Evolutionary conservation across 2,329 filamentous ascomycete genomes (phyloP), one percentile per base, ranked within the genome.

Genomic region (Didymella glomerata): DNA sequence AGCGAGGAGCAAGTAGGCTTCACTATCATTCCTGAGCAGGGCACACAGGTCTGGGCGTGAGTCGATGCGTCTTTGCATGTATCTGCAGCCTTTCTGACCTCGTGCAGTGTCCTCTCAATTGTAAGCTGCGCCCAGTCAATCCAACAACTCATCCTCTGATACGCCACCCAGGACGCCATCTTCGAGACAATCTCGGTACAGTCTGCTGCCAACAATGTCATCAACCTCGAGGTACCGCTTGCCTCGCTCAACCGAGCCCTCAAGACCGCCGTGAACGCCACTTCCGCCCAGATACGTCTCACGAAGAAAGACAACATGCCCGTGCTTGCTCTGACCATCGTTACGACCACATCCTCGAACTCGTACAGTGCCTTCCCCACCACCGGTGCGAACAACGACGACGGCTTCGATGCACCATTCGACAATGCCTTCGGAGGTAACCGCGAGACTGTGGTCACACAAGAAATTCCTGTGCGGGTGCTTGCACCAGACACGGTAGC

Each of bases 201-300:
- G 76, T 97, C 93, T 48, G 91, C 91, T 49, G 90, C 93, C 47
- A 82, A 87, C 77, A 97, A 97, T 78, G 91, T 93, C 52, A 97
- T 99, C 80, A 97, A 99, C 79, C 89, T 99, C 64, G 95, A 99
- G 80, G 86, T 99, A 1, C 93, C 95, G 25, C 87, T 98, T n/a
- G 85, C 87, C 14, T 89, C 91, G 2, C 87, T 99, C 22, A 91
- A 95, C 71, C 90, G 93, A 60, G 95, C 95, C n/a, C 87, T 99
- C 58, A 92, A 90, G 70, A 97, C 93, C 34, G 94, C 94, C 44
- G 82, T 90, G 52, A 89, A 91, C 73, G 92, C 91, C 69, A 88
- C 89, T 18, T 90, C 91, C 18, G 92, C 93, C 54, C 90, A 90
- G 14, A 87, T 99, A 38, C 90, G 94, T 38, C 86, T 99, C 41